Conservation (phyloP, 2,329 filamentous ascomycete genomes). For the Ascochyta lentis region DNA sequence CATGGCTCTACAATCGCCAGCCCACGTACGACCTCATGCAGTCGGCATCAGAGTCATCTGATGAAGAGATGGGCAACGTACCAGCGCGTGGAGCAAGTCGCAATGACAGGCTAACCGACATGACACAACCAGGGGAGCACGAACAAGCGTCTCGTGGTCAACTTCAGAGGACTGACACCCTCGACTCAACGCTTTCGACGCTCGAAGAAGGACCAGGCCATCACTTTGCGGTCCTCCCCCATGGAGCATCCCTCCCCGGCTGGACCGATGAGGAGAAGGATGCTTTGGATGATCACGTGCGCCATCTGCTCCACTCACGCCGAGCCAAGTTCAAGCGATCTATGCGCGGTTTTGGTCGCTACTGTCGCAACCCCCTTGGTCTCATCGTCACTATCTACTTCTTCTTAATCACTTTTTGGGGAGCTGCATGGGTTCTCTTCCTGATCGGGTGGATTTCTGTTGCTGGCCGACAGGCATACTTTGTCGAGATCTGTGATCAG, state of each 20-base stretch:
- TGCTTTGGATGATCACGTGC: slow-evolving; percentile 82
- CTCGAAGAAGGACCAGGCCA: slow-evolving; percentile 57
- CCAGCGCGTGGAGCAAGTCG: slow-evolving; percentile 10
- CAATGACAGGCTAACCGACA: slow-evolving; percentile 21
- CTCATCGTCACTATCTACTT: slow-evolving; percentile 86
- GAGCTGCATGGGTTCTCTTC: slow-evolving; percentile 86
- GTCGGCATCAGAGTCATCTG: slow-evolving; percentile 43
- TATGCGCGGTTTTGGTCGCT: slow-evolving; percentile 81
- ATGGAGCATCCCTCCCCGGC: slow-evolving; percentile 73
- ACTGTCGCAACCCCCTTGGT: slow-evolving; percentile 73
- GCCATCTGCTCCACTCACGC: slow-evolving; percentile 84
- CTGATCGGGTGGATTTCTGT: slow-evolving; percentile 89
- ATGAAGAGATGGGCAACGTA: slow-evolving; percentile 33
- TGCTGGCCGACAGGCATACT: slow-evolving; percentile 69
- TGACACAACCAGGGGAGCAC: slow-evolving; percentile 26
- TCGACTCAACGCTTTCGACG: slow-evolving; percentile 42
- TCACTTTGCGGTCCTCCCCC: slow-evolving; percentile 80
- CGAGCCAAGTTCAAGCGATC: slow-evolving; percentile 78
- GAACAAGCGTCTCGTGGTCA: slow-evolving; percentile 21
- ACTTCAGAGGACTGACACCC: slow-evolving; percentile 34
- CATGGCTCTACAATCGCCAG: slow-evolving; percentile 73
- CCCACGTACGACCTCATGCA: slow-evolving; percentile 78
- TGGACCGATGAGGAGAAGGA: slow-evolving; percentile 77
- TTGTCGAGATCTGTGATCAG: slow-evolving; percentile 63
- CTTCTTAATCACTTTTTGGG: slow-evolving; percentile 85